phyloP scores from a whole-genome alignment of 1,139 yeast species.

The Petasospora fabianii region DNA sequence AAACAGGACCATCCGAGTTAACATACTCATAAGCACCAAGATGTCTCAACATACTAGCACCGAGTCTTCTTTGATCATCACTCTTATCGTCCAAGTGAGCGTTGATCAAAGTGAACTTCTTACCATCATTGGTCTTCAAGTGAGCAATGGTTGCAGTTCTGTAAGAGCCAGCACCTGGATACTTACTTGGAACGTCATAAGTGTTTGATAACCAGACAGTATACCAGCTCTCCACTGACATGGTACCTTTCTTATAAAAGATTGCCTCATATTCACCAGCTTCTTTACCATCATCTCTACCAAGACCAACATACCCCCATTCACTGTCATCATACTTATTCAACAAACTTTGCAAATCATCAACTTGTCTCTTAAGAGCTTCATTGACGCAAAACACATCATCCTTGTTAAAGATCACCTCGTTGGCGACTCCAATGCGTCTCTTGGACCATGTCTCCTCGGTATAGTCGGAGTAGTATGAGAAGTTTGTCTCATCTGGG shows the following conservation, averaged over 20 bases:
- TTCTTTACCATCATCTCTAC: slow-evolving; percentile 44
- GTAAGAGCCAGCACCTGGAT: slow-evolving; percentile 42
- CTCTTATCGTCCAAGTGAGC: slow-evolving; percentile 45
- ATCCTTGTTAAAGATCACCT: slow-evolving; percentile 29
- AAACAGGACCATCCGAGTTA: slow-evolving; percentile 34
- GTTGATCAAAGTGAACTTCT: slow-evolving; percentile 36
- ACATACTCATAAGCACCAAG: slow-evolving; percentile 31
- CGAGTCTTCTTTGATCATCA: slow-evolving; percentile 37
- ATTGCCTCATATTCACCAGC: slow-evolving; percentile 47
- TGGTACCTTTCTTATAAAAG: slow-evolving; percentile 34
- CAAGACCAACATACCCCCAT: slow-evolving; percentile 46
- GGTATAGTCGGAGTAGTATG: slow-evolving; percentile 22
- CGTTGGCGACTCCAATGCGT: slow-evolving; percentile 30
- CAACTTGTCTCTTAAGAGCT: slow-evolving; percentile 31
- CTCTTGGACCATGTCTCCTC: slow-evolving; percentile 33
- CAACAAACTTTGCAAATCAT: slow-evolving; percentile 10
- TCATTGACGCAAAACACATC: slow-evolving; percentile 33
- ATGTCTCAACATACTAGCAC: slow-evolving; percentile 33
- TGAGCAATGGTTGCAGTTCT: slow-evolving; percentile 42
- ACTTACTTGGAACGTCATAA: slow-evolving; percentile 40
- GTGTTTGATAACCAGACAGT: slow-evolving; percentile 45
- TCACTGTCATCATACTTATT: slow-evolving; percentile 9
- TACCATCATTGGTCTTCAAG: slow-evolving; percentile 27
- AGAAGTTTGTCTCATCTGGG: slow-evolving; percentile 22
- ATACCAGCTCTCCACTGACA: slow-evolving; percentile 34